Percentiles rank a stretch among this genome's conserved stretches.
These are phyloP conservation scores for Aspergillus quadrilineatus DNA, from an alignment of 2,329 filamentous ascomycete genomes.

Conservation along the genomic window DNA sequence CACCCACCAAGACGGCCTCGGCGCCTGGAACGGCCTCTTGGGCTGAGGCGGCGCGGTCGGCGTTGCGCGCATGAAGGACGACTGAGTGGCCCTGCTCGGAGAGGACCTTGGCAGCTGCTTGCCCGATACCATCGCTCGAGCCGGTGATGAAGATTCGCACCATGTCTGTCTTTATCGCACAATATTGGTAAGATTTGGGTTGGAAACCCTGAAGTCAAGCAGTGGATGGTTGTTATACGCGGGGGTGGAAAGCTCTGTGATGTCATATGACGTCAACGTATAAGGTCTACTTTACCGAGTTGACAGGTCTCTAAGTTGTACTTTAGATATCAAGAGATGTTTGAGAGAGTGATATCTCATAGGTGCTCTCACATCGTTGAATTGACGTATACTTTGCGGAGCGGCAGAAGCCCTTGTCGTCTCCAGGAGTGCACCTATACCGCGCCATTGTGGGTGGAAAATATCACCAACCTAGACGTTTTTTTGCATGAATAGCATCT, in stretches of 20 bases:
- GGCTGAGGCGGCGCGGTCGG: constrained; percentile 53
- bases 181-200: background rate
- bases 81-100: constrained; percentile 55
- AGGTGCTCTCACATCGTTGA: no score
- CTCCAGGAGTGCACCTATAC: no score
- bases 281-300: no score
- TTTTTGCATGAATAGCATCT: no score
- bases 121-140: constrained; percentile 58
- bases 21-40: constrained; percentile 50
- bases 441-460: no score
- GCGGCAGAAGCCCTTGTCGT: no score
- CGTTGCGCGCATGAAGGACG: constrained; percentile 57
- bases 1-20: constrained; percentile 52
- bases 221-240: background rate
- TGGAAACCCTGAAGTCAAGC: background rate
- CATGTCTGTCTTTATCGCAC: background rate
- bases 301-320: no score
- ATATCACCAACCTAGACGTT: no score
- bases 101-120: constrained; percentile 52
- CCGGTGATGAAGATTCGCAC: constrained; percentile 53
- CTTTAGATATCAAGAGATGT: no score
- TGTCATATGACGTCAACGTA: background rate
- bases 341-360: no score
- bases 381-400: no score
- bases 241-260: background rate